phyloP scores from a whole-genome alignment of 2,329 filamentous ascomycete genomes.

The Helminthosporium solani region DNA sequence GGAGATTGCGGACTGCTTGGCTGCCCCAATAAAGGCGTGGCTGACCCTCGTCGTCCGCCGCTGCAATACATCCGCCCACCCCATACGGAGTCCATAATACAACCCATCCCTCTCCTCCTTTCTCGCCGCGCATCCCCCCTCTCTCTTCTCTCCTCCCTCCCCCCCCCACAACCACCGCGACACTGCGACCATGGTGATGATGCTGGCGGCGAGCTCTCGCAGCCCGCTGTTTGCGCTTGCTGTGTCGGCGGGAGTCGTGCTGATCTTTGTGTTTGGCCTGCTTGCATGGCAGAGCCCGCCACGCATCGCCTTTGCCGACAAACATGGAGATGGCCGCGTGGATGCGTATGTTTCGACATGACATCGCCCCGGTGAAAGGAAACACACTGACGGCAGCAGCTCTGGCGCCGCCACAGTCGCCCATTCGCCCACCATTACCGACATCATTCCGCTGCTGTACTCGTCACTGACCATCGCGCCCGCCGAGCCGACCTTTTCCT shows the following conservation, averaged over 20 bases:
- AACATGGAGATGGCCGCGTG: slow-evolving; percentile 18
- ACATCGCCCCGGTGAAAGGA: neutral
- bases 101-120: neutral
- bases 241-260: slow-evolving; percentile 30
- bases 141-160: neutral
- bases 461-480: slow-evolving; percentile 30
- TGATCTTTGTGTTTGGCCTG: slow-evolving; percentile 38
- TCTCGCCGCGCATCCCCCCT: neutral
- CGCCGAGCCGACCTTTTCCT: slow-evolving; percentile 31
- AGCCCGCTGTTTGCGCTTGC: slow-evolving; percentile 35
- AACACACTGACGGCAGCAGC: slow-evolving; percentile 22
- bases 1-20: too few relatives aligned
- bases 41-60: too few relatives aligned
- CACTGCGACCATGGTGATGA: slow-evolving; percentile 18
- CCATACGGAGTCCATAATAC: too few relatives aligned
- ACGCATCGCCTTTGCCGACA: slow-evolving; percentile 24
- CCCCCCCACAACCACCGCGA: too few relatives aligned
- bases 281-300: slow-evolving; percentile 37
- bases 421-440: slow-evolving; percentile 30
- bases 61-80: too few relatives aligned
- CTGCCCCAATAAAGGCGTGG: too few relatives aligned
- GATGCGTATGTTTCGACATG: slow-evolving; percentile 27
- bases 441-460: slow-evolving; percentile 36
- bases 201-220: slow-evolving; percentile 32
- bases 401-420: slow-evolving; percentile 16